These are phyloP conservation scores for Eutypella sp. DNA, from an alignment of 2,329 filamentous ascomycete species.

Conservation along the genomic window DNA sequence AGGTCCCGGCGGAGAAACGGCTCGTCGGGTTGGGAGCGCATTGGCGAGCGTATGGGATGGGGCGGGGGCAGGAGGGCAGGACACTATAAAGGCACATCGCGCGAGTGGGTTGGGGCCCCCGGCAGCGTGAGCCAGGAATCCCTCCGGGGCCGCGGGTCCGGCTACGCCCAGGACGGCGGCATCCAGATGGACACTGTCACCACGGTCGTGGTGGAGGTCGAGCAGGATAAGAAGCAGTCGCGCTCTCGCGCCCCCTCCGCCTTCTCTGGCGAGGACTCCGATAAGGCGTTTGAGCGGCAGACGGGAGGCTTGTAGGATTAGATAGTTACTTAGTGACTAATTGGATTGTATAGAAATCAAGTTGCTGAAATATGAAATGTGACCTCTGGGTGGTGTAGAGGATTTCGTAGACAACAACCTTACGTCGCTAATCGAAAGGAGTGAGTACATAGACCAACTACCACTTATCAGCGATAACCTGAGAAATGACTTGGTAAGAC, in stretches of 20 bases:
- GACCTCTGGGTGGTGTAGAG: no score
- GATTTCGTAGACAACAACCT: neutral
- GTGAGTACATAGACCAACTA: no score
- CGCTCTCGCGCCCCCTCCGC: slow-evolving; percentile 12
- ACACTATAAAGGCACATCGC: slow-evolving; percentile 3
- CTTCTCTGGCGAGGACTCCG: slow-evolving; percentile 11
- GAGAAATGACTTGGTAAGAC: no score
- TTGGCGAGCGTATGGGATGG: slow-evolving; percentile 6
- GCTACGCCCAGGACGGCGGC: slow-evolving; percentile 10
- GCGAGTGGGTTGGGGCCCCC: slow-evolving; percentile 5
- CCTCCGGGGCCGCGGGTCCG: slow-evolving; percentile 8
- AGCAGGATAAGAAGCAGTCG: slow-evolving; percentile 7
- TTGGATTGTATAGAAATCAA: neutral
- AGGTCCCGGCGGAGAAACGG: slow-evolving; percentile 8
- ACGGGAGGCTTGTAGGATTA: slow-evolving; percentile 3
- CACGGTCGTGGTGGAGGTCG: slow-evolving; percentile 22
- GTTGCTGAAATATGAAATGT: no score
- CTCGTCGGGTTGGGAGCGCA: slow-evolving; percentile 12
- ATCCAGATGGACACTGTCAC: slow-evolving; percentile 28
- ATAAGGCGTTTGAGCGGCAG: slow-evolving; percentile 7
- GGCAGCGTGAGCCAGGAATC: slow-evolving; percentile 21
- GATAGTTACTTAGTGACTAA: neutral
- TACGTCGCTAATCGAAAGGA: no score
- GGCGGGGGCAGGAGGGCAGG: slow-evolving; percentile 5
- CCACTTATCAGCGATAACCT: no score